phyloP scores from a whole-genome alignment of 306 rosid species.

The Mimosa bimucronata region DNA sequence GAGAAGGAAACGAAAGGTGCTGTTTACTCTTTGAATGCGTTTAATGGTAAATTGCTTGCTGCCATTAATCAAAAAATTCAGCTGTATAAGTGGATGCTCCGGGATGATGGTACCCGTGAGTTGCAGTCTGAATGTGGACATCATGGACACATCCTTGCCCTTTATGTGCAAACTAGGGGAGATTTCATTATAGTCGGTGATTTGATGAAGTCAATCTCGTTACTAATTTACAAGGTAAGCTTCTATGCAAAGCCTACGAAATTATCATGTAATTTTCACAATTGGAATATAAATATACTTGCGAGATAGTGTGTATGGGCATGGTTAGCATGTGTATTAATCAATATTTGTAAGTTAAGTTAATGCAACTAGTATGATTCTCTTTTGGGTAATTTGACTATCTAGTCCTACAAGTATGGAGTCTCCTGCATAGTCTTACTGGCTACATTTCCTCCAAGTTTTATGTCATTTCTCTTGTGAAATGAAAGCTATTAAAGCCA shows the following conservation, averaged over 20 bases:
- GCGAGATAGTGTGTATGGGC: neutral
- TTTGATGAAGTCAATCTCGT: constrained; percentile 90
- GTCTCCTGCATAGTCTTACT: neutral
- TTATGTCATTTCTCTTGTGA: neutral
- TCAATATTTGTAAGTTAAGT: neutral
- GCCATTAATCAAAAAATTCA: constrained; percentile 99
- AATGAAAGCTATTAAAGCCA: neutral
- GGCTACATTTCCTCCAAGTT: neutral
- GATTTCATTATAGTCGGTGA: constrained; percentile 99
- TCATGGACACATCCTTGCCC: constrained; percentile 97
- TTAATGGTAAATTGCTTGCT: constrained; percentile 95
- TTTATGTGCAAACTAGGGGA: constrained; percentile 95
- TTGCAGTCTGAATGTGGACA: constrained; percentile 99
- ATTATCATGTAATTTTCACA: neutral
- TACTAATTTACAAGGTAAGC: constrained; percentile 90
- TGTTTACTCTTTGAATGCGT: constrained; percentile 89
- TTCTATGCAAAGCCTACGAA: constrained; percentile 1
- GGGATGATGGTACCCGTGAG: constrained; percentile 93
- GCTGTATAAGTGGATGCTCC: constrained; percentile 95
- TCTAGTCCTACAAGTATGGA: neutral
- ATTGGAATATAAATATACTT: neutral
- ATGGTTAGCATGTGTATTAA: neutral
- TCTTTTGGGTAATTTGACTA: neutral
- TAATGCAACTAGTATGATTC: neutral
- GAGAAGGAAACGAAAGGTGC: constrained; percentile 99